Conservation (phyloP, 306 rosid genomes). For the Begonia fuchsioides region DNA sequence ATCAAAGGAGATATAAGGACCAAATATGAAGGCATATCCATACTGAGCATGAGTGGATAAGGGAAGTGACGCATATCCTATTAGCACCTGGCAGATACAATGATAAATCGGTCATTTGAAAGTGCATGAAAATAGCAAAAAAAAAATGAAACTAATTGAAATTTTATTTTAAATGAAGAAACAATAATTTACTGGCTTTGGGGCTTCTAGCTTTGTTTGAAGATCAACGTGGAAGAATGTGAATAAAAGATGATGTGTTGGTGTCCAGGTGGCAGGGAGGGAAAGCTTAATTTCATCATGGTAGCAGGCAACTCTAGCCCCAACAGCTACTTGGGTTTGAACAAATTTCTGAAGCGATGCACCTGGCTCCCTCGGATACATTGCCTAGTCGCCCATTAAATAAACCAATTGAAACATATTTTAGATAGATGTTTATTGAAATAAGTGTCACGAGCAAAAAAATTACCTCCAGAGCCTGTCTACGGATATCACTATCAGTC, state of each 20-base stretch:
- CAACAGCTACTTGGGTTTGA: conserved; percentile 84
- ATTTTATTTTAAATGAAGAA: conserved; percentile 7
- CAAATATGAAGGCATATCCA: conserved; percentile 24
- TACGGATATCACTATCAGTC: conserved; percentile 75
- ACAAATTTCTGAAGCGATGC: conserved; percentile 58
- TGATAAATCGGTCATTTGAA: conserved; percentile 11
- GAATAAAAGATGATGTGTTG: conserved; percentile 78
- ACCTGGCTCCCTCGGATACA: conserved; percentile 72
- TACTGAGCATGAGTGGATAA: conserved; percentile 94
- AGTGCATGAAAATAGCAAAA: not conserved
- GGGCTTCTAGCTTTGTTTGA: conserved; percentile 91
- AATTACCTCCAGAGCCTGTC: conserved; percentile 87
- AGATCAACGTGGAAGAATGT: conserved; percentile 83
- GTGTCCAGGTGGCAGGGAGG: conserved; percentile 95
- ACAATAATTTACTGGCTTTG: conserved; percentile 59
- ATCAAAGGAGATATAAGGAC: conserved; percentile 9
- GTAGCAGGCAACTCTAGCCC: conserved; percentile 63
- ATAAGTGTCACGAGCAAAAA: conserved; percentile 2
- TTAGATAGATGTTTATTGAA: conserved; percentile 4
- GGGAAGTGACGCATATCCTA: conserved; percentile 87
- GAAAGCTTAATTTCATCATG: conserved; percentile 93
- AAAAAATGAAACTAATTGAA: conserved; percentile 4
- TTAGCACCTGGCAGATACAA: conserved; percentile 41
- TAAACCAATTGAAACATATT: conserved; percentile 3
- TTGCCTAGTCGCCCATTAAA: conserved; percentile 32